Evolutionary conservation across 257 asterid species (phyloP).

Genomic region (Nemophila menziesii): DNA sequence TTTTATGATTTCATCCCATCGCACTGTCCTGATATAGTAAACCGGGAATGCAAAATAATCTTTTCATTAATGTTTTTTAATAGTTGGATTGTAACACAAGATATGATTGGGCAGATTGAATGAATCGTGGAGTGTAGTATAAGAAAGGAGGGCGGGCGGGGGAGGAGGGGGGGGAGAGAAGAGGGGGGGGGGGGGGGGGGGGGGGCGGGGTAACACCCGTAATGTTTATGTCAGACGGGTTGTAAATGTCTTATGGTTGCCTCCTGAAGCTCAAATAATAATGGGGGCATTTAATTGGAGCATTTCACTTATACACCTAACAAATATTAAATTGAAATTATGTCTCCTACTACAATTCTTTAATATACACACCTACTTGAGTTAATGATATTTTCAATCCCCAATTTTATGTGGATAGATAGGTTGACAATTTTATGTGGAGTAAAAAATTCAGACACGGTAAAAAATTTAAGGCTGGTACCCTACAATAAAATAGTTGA

Average conservation of each 20-base stretch:
- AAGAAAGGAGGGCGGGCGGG: not conserved
- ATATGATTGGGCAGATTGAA: not conserved
- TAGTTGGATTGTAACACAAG: not conserved
- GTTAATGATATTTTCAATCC: constrained; percentile 4
- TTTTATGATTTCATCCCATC: too few relatives aligned
- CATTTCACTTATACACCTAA: constrained; percentile 30
- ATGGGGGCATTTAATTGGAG: constrained; percentile 11
- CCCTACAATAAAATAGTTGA: too few relatives aligned
- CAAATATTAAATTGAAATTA: constrained; percentile 38
- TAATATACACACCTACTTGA: constrained; percentile 33
- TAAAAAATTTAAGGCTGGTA: too few relatives aligned
- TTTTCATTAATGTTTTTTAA: too few relatives aligned
- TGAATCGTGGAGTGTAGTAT: not conserved
- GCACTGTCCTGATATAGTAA: too few relatives aligned
- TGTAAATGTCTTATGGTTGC: constrained; percentile 14
- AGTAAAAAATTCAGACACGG: too few relatives aligned
- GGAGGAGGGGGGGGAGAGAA: too few relatives aligned
- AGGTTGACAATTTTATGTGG: not conserved
- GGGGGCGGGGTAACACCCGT: not conserved
- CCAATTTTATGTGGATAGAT: not conserved
- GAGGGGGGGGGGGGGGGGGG: too few relatives aligned
- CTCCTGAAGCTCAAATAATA: constrained; percentile 11
- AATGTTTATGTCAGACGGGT: not conserved
- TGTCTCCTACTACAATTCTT: constrained; percentile 24
- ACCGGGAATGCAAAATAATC: too few relatives aligned